Conservation (phyloP, 2,329 filamentous ascomycete genomes). For the Sarocladium strictum region DNA sequence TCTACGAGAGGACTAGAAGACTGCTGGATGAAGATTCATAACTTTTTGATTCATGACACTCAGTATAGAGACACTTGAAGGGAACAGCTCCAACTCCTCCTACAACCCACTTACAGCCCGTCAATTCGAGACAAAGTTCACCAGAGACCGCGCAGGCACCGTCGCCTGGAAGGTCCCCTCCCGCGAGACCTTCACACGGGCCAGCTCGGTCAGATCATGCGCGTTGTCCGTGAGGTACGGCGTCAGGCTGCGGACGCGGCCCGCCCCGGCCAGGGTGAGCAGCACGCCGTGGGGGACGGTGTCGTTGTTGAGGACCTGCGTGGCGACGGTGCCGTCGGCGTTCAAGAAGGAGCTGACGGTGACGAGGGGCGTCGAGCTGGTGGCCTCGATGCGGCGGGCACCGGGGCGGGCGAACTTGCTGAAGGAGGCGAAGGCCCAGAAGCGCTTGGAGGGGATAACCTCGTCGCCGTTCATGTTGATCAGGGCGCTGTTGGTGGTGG, state of each 20-base stretch:
- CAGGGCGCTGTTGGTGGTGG: constrained; percentile 1
- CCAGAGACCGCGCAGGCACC: too few relatives aligned
- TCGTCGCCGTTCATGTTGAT: not conserved
- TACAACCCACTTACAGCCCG: too few relatives aligned
- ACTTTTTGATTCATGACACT: too few relatives aligned
- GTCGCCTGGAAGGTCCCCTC: too few relatives aligned
- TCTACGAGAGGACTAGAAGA: too few relatives aligned
- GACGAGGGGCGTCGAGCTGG: not conserved
- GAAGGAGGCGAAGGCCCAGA: not conserved
- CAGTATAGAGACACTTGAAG: too few relatives aligned
- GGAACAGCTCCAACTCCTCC: too few relatives aligned
- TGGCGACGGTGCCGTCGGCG: not conserved
- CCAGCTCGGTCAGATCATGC: not conserved
- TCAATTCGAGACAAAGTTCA: too few relatives aligned
- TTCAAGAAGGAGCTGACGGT: not conserved
- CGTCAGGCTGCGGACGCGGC: not conserved
- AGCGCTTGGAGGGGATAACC: not conserved
- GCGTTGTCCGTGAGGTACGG: not conserved
- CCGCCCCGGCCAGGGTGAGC: not conserved
- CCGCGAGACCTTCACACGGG: too few relatives aligned
- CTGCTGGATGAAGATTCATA: too few relatives aligned
- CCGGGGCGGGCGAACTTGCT: not conserved
- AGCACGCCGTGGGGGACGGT: not conserved
- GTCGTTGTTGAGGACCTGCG: not conserved
- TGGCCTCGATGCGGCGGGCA: not conserved